Conservation (phyloP, 805 yeast species). For the Candida boidinii region DNA sequence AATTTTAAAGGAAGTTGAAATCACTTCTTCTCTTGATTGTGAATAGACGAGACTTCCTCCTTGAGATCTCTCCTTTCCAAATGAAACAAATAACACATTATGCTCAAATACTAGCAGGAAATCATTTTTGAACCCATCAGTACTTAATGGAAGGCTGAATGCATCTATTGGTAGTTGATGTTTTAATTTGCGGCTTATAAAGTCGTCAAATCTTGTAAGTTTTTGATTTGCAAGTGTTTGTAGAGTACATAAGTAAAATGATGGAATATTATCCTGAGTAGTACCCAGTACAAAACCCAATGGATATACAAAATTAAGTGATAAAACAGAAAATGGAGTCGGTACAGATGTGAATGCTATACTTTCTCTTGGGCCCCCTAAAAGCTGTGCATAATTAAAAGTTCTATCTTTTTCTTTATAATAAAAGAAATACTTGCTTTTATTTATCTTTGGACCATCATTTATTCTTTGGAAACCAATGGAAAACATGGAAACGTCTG, state of each 20-base stretch:
- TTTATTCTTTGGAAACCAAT: slow-evolving; percentile 18
- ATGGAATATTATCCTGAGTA: slow-evolving; percentile 17
- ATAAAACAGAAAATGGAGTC: slow-evolving; percentile 16
- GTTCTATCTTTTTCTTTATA: too few species aligned
- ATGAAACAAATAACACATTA: slow-evolving; percentile 19
- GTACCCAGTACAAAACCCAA: slow-evolving; percentile 21
- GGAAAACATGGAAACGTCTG: slow-evolving; percentile 17
- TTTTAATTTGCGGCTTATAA: too few species aligned
- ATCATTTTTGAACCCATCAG: slow-evolving; percentile 13
- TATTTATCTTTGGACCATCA: too few species aligned
- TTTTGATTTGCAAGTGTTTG: slow-evolving; percentile 17
- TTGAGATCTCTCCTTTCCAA: slow-evolving; percentile 10
- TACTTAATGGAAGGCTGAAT: slow-evolving; percentile 14
- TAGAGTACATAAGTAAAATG: slow-evolving; percentile 18
- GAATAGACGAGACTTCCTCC: too few species aligned
- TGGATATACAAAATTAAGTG: slow-evolving; percentile 17
- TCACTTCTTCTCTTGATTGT: too few species aligned
- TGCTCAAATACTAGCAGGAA: slow-evolving; percentile 19
- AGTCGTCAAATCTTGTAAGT: too few species aligned
- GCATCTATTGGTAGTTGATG: slow-evolving; percentile 19
- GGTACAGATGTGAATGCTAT: too few species aligned
- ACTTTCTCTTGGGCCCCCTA: too few species aligned
- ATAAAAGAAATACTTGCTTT: too few species aligned
- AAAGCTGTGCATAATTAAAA: too few species aligned
- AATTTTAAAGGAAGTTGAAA: too few species aligned